Conservation (phyloP, 225 moss, liverwort and hornwort species). For the Ulota crispa region DNA sequence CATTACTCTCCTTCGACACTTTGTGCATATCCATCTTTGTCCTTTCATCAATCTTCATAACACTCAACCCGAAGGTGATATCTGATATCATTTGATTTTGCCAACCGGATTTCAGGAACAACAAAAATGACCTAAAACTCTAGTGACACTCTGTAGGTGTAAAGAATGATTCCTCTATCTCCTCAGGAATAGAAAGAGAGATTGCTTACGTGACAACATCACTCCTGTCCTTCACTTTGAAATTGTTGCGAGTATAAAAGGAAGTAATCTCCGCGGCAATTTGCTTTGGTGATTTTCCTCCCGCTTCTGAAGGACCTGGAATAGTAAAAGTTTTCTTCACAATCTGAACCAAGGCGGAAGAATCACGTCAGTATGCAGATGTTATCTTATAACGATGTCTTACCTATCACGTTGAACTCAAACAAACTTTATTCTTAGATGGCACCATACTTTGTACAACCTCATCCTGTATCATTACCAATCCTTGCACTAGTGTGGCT, state of each 20-base stretch:
- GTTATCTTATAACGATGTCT: not conserved
- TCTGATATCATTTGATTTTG: not conserved
- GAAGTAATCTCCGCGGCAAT: constrained; percentile 93
- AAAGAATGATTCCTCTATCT: not conserved
- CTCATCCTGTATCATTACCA: not conserved
- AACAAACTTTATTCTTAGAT: not conserved
- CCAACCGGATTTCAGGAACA: not conserved
- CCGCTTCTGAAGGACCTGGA: constrained; percentile 52
- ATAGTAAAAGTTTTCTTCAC: constrained; percentile 88
- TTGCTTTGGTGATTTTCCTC: constrained; percentile 76
- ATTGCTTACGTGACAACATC: constrained; percentile 81
- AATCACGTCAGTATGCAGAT: constrained; percentile 13
- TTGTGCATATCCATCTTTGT: not conserved
- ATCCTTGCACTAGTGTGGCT: not conserved
- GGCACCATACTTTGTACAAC: not conserved
- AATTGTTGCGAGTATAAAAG: constrained; percentile 81
- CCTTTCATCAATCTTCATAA: constrained; percentile 3
- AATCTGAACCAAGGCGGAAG: constrained; percentile 53
- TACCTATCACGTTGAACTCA: not conserved
- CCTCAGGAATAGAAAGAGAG: not conserved
- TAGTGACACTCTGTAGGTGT: too few relatives aligned
- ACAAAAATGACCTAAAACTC: constrained; percentile 1
- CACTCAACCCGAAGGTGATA: not conserved
- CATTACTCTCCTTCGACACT: constrained; percentile 1
- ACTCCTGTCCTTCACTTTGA: constrained; percentile 67